Base-by-base conservation (phyloP, 2,329 filamentous ascomycete genomes). In the Ceratocystis cubensis region DNA sequence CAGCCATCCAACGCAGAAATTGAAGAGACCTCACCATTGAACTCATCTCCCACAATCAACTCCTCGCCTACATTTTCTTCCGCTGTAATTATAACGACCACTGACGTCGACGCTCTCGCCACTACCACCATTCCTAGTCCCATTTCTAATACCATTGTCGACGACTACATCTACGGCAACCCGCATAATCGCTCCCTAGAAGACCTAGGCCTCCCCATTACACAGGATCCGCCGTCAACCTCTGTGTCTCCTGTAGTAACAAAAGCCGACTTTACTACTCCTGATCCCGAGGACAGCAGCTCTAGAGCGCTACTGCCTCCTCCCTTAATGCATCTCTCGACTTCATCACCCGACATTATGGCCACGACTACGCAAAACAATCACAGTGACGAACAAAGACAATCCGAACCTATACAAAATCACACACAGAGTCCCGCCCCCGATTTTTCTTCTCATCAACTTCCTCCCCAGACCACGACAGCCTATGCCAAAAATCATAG, bases 111-210 rank as follows among this genome's bases (percentile, higher is more conserved):
- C 50, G 22, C 63, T 33, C 25, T 44, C 56, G 30, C 41, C 20
- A 50, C 20, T 56, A 22, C 7, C 37, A 56, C 57, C 20, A 63
- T 44, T 41, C 37, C 37, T 41, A 41, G 37, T 15, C 10, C 37
- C 5, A 15, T 15, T 15, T 1, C 37, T 41, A 41, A 15, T 41
- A 41, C 37, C 28, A 25, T 13, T 64, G 25, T 25, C 56, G 20
- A 45, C 50, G 25, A 53, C 65, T 20, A 56, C 57, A 44, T 20
- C 37, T 79, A 59, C 65, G 28, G 48, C 61, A 30, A 25, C 61
- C 44, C 13, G 22, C 22, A 30, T 33, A 33, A 63, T 48, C 46
- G 44, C 61, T 59, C 56, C 28, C 56, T 59, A 6, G 22, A 59
- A 25, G 5, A 59, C n/a, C 13, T 5, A 28, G 22, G 22, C 44